phyloP scores from a whole-genome alignment of 2,329 filamentous ascomycete species.

The Fusarium sp. region DNA sequence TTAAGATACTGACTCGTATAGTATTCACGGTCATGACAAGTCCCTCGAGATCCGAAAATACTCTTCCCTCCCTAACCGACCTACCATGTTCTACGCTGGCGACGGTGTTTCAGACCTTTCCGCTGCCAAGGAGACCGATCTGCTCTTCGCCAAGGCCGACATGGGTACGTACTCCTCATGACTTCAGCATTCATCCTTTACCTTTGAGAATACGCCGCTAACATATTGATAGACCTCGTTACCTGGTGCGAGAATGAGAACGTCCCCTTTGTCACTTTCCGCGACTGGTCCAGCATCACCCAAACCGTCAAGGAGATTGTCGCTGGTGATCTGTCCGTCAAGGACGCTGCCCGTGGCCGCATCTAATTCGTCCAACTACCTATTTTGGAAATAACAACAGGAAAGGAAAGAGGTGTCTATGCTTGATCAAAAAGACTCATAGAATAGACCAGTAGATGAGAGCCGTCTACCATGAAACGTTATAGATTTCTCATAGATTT shows the following conservation, averaged over 20 bases:
- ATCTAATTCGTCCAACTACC: constrained; percentile 41
- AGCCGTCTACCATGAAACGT: constrained; percentile 13
- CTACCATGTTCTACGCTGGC: constrained; percentile 92
- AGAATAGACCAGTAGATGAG: constrained; percentile 27
- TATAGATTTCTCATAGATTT: constrained; percentile 33
- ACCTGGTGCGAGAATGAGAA: constrained; percentile 86
- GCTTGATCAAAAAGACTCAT: constrained; percentile 18
- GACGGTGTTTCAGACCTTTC: constrained; percentile 94
- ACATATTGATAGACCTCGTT: constrained; percentile 75
- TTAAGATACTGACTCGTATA: constrained; percentile 48
- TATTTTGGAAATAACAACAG: not conserved
- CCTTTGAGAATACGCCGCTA: not conserved
- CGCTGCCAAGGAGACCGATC: constrained; percentile 90
- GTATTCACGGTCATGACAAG: constrained; percentile 97
- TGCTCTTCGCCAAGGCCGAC: constrained; percentile 93
- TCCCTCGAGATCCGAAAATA: constrained; percentile 91
- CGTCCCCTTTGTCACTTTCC: constrained; percentile 89
- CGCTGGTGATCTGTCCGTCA: constrained; percentile 76
- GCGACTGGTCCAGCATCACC: constrained; percentile 85
- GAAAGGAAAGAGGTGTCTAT: constrained; percentile 3
- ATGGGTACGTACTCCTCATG: constrained; percentile 69
- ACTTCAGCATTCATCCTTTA: not conserved
- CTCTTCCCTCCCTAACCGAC: constrained; percentile 78
- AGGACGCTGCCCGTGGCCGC: constrained; percentile 73
- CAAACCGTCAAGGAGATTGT: constrained; percentile 81